Conservation (phyloP, 2,329 filamentous ascomycete genomes). For the Fusarium papillatum region DNA sequence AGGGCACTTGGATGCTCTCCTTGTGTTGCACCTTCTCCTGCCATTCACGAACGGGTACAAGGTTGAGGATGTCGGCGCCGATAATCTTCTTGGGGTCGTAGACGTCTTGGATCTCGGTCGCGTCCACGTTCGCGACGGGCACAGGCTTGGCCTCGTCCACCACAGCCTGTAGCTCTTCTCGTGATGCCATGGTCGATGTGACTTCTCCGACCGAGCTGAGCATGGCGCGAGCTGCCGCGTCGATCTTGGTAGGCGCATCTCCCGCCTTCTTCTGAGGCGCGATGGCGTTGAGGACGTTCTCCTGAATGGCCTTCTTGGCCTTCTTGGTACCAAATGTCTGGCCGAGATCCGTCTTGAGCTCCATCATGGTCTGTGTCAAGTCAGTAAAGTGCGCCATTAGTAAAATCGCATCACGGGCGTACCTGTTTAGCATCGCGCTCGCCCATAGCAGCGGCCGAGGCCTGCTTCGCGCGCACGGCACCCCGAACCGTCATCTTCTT, state of each 20-base stretch:
- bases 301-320: constrained; percentile 81
- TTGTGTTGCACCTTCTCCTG: constrained; percentile 73
- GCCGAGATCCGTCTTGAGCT: constrained; percentile 78
- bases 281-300: constrained; percentile 80
- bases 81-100: constrained; percentile 78
- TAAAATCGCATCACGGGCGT: not conserved
- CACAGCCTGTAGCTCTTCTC: constrained; percentile 73
- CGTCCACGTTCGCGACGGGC: constrained; percentile 77
- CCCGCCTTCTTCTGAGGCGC: constrained; percentile 52
- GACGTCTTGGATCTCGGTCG: constrained; percentile 77
- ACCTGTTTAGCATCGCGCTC: constrained; percentile 48
- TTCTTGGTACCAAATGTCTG: constrained; percentile 89
- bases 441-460: constrained; percentile 60
- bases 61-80: constrained; percentile 74
- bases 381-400: constrained; percentile 35
- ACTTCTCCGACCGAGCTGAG: constrained; percentile 73
- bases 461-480: constrained; percentile 68
- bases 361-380: constrained; percentile 64
- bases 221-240: constrained; percentile 69
- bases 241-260: constrained; percentile 62
- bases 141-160: constrained; percentile 80
- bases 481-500: constrained; percentile 75
- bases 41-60: constrained; percentile 82
- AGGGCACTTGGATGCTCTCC: constrained; percentile 68
- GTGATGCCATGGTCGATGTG: constrained; percentile 75